Evolutionary conservation across 2,329 filamentous ascomycete species (phyloP).

Genomic region (Fusarium stilboides): DNA sequence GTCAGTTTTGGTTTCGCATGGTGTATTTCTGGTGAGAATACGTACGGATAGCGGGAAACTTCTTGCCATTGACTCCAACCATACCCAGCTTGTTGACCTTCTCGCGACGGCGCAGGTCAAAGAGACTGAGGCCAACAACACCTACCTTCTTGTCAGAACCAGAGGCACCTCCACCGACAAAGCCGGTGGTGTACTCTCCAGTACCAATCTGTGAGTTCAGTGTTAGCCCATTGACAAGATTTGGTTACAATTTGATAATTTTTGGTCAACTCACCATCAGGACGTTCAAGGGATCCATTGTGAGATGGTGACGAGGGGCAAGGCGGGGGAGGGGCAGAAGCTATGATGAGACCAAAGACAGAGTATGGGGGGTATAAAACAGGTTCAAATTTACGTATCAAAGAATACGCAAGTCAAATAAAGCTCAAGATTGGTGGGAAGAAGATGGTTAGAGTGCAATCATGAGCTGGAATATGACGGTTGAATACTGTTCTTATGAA

Average conservation of each 20-base stretch:
- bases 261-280: constrained; percentile 70
- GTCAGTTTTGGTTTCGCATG: constrained; percentile 22
- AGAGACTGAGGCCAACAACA: constrained; percentile 90
- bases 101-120: constrained; percentile 88
- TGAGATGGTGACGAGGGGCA: constrained; percentile 40
- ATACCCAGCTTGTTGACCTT: constrained; percentile 90
- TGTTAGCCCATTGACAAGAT: constrained; percentile 10
- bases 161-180: constrained; percentile 86
- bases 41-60: constrained; percentile 92
- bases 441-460: constrained; percentile 11
- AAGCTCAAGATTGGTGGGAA: constrained; percentile 3
- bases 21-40: constrained; percentile 30
- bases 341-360: constrained; percentile 37
- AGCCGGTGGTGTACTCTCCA: constrained; percentile 97
- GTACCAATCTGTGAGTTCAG: constrained; percentile 78
- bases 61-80: constrained; percentile 90
- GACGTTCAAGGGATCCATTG: constrained; percentile 74
- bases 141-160: constrained; percentile 96
- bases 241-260: not conserved
- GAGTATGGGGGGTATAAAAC: constrained; percentile 17
- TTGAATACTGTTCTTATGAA: constrained; percentile 40
- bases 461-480: constrained; percentile 27
- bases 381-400: not conserved
- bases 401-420: not conserved
- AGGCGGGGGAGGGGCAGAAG: constrained; percentile 42